Evolutionary conservation across 1,284 basidiomycete species (phyloP).

Genomic region (Malassezia caprae): DNA sequence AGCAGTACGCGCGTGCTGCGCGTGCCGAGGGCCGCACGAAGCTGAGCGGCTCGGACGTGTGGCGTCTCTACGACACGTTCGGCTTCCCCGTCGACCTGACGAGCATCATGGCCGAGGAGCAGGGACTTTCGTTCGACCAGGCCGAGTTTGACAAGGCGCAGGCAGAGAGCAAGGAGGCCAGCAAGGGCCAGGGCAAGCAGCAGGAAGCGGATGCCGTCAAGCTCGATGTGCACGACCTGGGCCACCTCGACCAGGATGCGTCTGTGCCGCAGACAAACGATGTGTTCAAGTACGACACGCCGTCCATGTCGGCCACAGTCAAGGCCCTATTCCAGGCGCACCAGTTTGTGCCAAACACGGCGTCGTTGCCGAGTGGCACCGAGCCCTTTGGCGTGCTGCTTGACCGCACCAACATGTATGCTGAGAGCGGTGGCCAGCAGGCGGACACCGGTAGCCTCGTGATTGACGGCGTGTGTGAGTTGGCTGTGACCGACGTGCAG

Average conservation of each 20-base stretch:
- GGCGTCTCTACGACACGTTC: constrained; percentile 95
- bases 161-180: constrained; percentile 76
- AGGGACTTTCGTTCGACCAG: constrained; percentile 74
- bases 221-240: constrained; percentile 91
- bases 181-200: constrained; percentile 66
- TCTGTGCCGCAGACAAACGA: constrained; percentile 87
- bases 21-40: constrained; percentile 59
- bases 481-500: constrained; percentile 87
- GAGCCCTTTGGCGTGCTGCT: constrained; percentile 74
- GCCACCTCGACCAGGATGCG: constrained; percentile 67
- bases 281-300: constrained; percentile 73
- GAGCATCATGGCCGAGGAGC: constrained; percentile 91
- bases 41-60: constrained; percentile 83
- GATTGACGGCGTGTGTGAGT: constrained; percentile 81
- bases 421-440: constrained; percentile 94
- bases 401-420: constrained; percentile 93
- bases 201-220: constrained; percentile 60
- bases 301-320: constrained; percentile 59
- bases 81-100: constrained; percentile 97
- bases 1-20: constrained; percentile 70
- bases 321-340: constrained; percentile 79
- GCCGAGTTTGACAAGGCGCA: constrained; percentile 82
- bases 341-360: constrained; percentile 54
- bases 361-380: constrained; percentile 50
- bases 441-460: constrained; percentile 89